Evolutionary conservation across 352 stramenopile species (phyloP).

Genomic region (Globisporangium nodosum): DNA sequence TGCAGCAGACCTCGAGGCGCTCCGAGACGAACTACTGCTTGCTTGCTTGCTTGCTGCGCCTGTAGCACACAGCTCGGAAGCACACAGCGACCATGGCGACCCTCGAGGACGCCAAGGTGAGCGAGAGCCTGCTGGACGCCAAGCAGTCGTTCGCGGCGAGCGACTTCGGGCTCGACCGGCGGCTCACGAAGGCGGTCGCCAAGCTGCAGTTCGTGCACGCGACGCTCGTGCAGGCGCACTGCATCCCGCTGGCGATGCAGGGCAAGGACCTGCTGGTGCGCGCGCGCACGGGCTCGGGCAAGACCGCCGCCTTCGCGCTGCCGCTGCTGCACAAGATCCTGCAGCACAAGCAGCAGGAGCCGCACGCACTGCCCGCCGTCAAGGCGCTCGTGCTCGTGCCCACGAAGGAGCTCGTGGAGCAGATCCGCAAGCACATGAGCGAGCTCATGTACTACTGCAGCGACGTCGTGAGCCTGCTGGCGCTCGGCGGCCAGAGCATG

Average conservation of each 20-base stretch:
- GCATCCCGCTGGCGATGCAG: conserved; percentile 89
- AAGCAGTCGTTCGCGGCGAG: conserved; percentile 74
- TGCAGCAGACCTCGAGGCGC: too few species aligned
- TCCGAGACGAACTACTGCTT: too few species aligned
- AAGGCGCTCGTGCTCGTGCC: conserved; percentile 95
- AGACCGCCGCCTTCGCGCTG: conserved; percentile 92
- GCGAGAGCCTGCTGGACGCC: conserved; percentile 65
- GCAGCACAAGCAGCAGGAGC: conserved; percentile 64
- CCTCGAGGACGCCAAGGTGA: conserved; percentile 42
- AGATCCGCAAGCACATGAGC: conserved; percentile 88
- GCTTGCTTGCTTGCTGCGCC: too few species aligned
- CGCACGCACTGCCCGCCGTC: conserved; percentile 35
- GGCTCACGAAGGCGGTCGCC: conserved; percentile 88
- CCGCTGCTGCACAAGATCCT: conserved; percentile 92
- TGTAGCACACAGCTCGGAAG: neutral
- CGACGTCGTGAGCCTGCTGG: conserved; percentile 90
- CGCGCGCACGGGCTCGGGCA: conserved; percentile 90
- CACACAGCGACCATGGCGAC: conserved; percentile 11
- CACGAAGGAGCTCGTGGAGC: conserved; percentile 96
- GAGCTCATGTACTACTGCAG: conserved; percentile 97
- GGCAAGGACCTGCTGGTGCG: conserved; percentile 93
- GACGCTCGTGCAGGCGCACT: conserved; percentile 94
- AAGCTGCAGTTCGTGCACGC: conserved; percentile 93
- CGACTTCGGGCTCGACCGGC: conserved; percentile 89
- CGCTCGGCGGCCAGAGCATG: conserved; percentile 88